Evolutionary conservation across 2,329 filamentous ascomycete species (phyloP).

Genomic region (Epicoccum nigrum): DNA sequence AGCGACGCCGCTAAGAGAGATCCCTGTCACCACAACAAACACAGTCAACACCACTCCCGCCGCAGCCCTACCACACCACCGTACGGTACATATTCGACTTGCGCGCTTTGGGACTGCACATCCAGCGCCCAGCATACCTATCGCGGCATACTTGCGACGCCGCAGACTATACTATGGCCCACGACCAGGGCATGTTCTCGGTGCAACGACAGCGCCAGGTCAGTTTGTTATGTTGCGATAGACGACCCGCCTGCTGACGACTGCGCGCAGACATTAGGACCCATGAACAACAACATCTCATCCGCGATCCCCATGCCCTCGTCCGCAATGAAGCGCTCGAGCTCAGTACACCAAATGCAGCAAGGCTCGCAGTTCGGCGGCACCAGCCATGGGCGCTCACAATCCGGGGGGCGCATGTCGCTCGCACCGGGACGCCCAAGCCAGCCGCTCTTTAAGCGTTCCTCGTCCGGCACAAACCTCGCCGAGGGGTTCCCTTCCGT

Average conservation of each 20-base stretch:
- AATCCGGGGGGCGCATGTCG: conserved; percentile 83
- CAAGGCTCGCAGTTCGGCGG: conserved; percentile 61
- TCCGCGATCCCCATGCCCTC: conserved; percentile 82
- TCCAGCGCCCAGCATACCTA: neutral
- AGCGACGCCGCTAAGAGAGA: conserved; percentile 26
- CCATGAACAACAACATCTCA: conserved; percentile 76
- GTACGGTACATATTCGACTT: conserved; percentile 1
- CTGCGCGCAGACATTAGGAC: conserved; percentile 75
- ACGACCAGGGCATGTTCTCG: conserved; percentile 74
- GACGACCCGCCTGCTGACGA: conserved; percentile 20
- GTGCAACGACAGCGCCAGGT: conserved; percentile 92
- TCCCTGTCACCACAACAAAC: conserved; percentile 39
- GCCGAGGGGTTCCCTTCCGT: conserved; percentile 84
- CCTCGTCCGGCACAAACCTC: conserved; percentile 81
- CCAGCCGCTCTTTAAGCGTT: conserved; percentile 85
- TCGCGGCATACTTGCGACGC: neutral
- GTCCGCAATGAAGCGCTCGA: conserved; percentile 92
- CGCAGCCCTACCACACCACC: conserved; percentile 17
- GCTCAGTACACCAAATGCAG: conserved; percentile 72
- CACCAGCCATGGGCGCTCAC: conserved; percentile 77
- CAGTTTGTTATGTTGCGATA: conserved; percentile 44
- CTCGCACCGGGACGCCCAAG: conserved; percentile 80
- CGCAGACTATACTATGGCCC: conserved; percentile 34
- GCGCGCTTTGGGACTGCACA: neutral
- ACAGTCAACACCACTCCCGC: conserved; percentile 30